Percentiles rank a stretch among this genome's conserved stretches.
phyloP scores from a whole-genome alignment of 306 rosid genomes.

The Aeschynomene evenia region DNA sequence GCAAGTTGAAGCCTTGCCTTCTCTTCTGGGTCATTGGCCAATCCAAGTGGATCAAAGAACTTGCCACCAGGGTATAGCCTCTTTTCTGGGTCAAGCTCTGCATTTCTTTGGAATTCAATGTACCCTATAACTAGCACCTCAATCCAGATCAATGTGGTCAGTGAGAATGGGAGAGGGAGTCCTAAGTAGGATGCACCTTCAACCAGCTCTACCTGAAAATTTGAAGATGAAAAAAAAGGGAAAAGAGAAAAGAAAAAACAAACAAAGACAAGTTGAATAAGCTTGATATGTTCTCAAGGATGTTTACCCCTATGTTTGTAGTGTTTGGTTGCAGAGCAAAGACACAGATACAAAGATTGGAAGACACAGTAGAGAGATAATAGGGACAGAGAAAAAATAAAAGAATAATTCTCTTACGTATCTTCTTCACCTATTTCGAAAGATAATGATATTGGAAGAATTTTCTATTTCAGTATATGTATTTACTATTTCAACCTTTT shows the following conservation, averaged over 20 bases:
- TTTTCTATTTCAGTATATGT: no score
- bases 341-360: no score
- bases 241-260: background rate
- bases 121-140: conserved; percentile 74
- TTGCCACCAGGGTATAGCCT: conserved; percentile 79
- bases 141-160: conserved; percentile 71
- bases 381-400: no score
- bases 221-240: background rate
- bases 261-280: background rate
- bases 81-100: conserved; percentile 76
- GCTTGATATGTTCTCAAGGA: background rate
- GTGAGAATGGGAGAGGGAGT: conserved; percentile 65
- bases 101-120: conserved; percentile 81
- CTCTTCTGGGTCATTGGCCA: conserved; percentile 62
- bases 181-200: conserved; percentile 83
- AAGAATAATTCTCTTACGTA: no score
- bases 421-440: no score
- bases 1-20: conserved; percentile 71
- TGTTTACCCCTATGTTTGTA: no score
- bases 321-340: no score
- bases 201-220: conserved; percentile 68
- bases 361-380: no score
- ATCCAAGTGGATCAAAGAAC: conserved; percentile 73
- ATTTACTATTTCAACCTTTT: no score
- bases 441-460: no score